These are phyloP conservation scores for Dothidotthia symphoricarpi DNA, from an alignment of 2,329 filamentous ascomycete genomes.

Conservation along the genomic window DNA sequence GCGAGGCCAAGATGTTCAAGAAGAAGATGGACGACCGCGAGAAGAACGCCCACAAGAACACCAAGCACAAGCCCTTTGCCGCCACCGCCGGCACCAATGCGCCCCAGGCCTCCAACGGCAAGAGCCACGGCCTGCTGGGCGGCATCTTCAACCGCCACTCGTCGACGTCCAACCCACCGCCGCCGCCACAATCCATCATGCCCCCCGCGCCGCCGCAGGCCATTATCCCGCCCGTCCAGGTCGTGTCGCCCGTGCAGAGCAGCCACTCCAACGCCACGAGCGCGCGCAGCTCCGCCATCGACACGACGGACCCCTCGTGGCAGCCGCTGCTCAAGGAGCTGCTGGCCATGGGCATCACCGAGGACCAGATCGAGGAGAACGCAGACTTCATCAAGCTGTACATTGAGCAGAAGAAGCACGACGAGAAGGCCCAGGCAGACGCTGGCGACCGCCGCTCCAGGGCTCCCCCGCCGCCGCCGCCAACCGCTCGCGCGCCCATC, in stretches of 20 bases:
- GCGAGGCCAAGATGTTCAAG: conserved; percentile 93
- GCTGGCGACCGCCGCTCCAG: conserved; percentile 51
- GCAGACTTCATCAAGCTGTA: conserved; percentile 68
- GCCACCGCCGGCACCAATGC: conserved; percentile 33
- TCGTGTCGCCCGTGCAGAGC: conserved; percentile 40
- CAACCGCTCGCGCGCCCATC: conserved; percentile 48
- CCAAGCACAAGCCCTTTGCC: conserved; percentile 71
- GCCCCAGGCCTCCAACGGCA: conserved; percentile 11
- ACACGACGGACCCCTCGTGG: conserved; percentile 62
- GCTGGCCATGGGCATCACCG: conserved; percentile 64
- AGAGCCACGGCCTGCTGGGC: conserved; percentile 51
- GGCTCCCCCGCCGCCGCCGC: conserved; percentile 64
- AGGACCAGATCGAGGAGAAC: conserved; percentile 66
- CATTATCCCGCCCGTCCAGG: conserved; percentile 48
- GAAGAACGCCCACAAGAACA: conserved; percentile 91
- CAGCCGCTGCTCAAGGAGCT: conserved; percentile 62
- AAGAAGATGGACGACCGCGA: conserved; percentile 97
- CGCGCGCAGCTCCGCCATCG: conserved; percentile 50
- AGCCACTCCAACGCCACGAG: conserved; percentile 38
- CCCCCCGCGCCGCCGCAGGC: conserved; percentile 51
- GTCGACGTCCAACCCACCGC: conserved; percentile 44
- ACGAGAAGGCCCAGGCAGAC: conserved; percentile 47
- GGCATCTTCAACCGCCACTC: conserved; percentile 54
- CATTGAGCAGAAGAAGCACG: conserved; percentile 62
- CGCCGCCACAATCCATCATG: conserved; percentile 51